phyloP scores from a whole-genome alignment of 1,284 basidiomycete species.

The Lentinula novae-zelandiae region DNA sequence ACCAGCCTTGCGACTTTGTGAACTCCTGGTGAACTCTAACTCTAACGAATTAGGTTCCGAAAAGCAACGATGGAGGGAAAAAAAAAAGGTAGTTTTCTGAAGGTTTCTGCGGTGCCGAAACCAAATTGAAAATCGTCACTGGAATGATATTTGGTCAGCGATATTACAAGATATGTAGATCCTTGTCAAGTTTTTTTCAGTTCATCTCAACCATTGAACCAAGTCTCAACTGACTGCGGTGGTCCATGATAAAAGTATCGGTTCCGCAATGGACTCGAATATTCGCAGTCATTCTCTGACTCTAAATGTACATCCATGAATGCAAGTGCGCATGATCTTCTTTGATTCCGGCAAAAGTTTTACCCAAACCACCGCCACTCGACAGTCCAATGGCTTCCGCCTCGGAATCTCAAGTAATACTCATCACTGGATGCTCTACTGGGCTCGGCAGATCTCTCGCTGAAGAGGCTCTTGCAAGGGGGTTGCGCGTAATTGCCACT shows the following conservation, averaged over 20 bases:
- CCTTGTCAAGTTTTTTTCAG: neutral
- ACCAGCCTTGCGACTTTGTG: conserved; percentile 11
- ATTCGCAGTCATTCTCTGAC: too few species aligned
- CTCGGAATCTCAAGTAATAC: conserved; percentile 11
- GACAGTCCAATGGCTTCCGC: neutral
- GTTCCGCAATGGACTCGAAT: too few species aligned
- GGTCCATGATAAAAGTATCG: too few species aligned
- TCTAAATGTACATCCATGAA: too few species aligned
- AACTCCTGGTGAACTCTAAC: neutral
- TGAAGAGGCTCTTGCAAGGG: conserved; percentile 4
- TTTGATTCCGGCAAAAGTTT: too few species aligned
- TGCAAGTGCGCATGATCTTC: too few species aligned
- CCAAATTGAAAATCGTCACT: neutral
- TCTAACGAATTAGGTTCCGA: neutral
- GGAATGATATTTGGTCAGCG: neutral
- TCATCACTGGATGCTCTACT: conserved; percentile 21
- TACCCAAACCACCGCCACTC: too few species aligned
- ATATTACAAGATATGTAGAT: conserved; percentile 1
- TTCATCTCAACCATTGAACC: neutral
- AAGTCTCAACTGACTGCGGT: neutral
- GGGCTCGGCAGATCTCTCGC: conserved; percentile 17
- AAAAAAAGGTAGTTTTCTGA: neutral
- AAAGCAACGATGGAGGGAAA: neutral
- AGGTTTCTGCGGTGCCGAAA: neutral
- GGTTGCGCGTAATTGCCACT: conserved; percentile 11